A percentile compares a stretch with the other conserved stretches of the same genome.
These are phyloP conservation scores for Myriosclerotinia curreyana DNA, from an alignment of 2,329 filamentous ascomycete genomes.

Conservation along the genomic window DNA sequence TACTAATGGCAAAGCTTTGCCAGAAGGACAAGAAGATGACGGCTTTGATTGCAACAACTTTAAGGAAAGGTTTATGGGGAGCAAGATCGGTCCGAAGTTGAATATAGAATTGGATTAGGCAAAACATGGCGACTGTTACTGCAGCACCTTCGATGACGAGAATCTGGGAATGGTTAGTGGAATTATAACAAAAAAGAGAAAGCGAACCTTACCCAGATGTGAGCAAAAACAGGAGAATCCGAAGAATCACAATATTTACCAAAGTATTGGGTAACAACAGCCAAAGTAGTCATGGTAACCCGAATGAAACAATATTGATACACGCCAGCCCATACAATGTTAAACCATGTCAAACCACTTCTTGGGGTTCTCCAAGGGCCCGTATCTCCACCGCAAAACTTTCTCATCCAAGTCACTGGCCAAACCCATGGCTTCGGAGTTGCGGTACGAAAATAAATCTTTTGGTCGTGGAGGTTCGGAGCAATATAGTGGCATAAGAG, in stretches of 20 bases:
- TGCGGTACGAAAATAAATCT: slow-evolving; percentile 72
- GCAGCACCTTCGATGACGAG: slow-evolving; percentile 67
- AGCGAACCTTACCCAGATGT: slow-evolving; percentile 66
- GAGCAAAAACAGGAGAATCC: slow-evolving; percentile 73
- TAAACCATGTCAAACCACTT: slow-evolving; percentile 87
- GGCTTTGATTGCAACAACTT: slow-evolving; percentile 82
- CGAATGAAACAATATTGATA: slow-evolving; percentile 86
- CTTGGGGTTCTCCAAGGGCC: slow-evolving; percentile 71
- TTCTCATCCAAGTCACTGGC: slow-evolving; percentile 68
- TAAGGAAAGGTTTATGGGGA: slow-evolving; percentile 70
- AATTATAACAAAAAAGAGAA: neutral
- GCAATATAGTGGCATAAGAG: slow-evolving; percentile 78
- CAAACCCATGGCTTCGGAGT: slow-evolving; percentile 69
- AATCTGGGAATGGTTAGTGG: slow-evolving; percentile 44
- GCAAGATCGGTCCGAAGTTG: slow-evolving; percentile 68
- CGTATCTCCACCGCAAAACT: slow-evolving; percentile 65
- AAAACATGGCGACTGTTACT: slow-evolving; percentile 84
- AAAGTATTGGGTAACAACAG: slow-evolving; percentile 68
- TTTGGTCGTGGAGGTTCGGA: slow-evolving; percentile 74
- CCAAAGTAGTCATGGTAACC: slow-evolving; percentile 74
- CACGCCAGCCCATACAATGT: slow-evolving; percentile 76
- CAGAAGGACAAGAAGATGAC: slow-evolving; percentile 91
- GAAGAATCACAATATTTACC: slow-evolving; percentile 75
- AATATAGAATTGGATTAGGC: slow-evolving; percentile 80
- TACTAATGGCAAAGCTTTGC: slow-evolving; percentile 65